These are phyloP conservation scores for Furcasterigmium sp. DNA, from an alignment of 2,329 filamentous ascomycete species.

Conservation along the genomic window DNA sequence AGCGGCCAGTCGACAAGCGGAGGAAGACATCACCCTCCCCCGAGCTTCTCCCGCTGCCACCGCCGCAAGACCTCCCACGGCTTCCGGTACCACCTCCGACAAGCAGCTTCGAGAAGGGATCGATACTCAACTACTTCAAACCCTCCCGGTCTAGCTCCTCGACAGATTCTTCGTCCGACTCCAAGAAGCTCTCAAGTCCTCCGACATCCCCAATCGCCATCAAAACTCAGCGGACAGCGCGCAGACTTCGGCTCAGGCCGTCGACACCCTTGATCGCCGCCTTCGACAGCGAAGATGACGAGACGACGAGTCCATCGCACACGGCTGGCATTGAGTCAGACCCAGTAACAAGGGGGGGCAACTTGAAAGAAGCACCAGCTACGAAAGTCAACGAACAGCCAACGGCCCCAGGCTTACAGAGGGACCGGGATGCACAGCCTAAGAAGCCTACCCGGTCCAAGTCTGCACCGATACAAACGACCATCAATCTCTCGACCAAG, in stretches of 20 bases:
- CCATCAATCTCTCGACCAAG: conserved; percentile 35
- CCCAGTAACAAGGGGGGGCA: neutral
- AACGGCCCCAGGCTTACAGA: neutral
- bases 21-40: conserved; percentile 14
- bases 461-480: conserved; percentile 30
- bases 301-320: neutral
- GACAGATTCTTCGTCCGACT: neutral
- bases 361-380: neutral
- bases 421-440: neutral
- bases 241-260: conserved; percentile 10
- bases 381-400: neutral
- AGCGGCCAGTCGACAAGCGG: conserved; percentile 6
- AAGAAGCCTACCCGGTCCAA: conserved; percentile 12
- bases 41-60: neutral
- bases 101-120: conserved; percentile 20
- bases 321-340: neutral
- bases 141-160: conserved; percentile 15
- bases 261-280: conserved; percentile 2
- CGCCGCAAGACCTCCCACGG: neutral
- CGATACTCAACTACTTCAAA: conserved; percentile 36
- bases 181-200: conserved; percentile 32
- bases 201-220: conserved; percentile 40
- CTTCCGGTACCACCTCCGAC: neutral
- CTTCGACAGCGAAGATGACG: neutral
- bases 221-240: conserved; percentile 9